Evolutionary conservation across 352 stramenopile genomes (phyloP), one percentile per base, ranked within the genome.

Genomic region (Phytophthora citrophthora): DNA sequence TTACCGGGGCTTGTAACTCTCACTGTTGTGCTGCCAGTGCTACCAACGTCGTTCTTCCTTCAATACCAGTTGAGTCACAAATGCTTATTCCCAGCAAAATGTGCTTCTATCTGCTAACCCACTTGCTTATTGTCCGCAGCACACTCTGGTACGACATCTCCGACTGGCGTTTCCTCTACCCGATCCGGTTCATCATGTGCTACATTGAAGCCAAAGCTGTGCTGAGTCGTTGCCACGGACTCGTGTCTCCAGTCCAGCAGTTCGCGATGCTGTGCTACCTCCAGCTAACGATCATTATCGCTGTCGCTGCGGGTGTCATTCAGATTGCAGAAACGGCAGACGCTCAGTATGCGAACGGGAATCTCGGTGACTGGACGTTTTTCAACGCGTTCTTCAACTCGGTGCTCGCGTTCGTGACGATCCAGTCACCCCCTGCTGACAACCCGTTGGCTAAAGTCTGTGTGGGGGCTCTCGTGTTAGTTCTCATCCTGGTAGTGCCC

Each of bases 321-420:
- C 84, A 94, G 54, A 91, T 94, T 39, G 83, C 86, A 7, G 86
- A 94, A 61, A 94, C 86, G 2, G 84, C 79, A 43, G 78, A 88
- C 51, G 54, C 31, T 18, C 68, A 70, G 47, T 68, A 65, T 57
- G 53, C 48, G 55, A 68, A 71, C 12, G 87, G 79, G 9, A 56
- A 88, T 26, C 62, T 74, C 3, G 85, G 83, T 7, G 85, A 94
- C 38, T 93, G 84, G 84, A 94, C 86, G 1, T 94, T 93, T 49
- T 94, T 93, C 73, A 93, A 92, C 60, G 72, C 84, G 16, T 92
- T 90, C 57, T 94, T 94, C 68, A 93, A 94, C 58, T 94, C 86
- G 12, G 78, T 94, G 31, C 78, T 94, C 20, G 78, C 91, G 27
- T 94, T 94, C 18, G 86, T 94, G 40, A 92, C 86, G 5, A 94